A percentile compares a stretch with the other conserved stretches of the same genome.
Conservation (phyloP, 1,284 basidiomycete species). For the Apiotrichum sp. region DNA sequence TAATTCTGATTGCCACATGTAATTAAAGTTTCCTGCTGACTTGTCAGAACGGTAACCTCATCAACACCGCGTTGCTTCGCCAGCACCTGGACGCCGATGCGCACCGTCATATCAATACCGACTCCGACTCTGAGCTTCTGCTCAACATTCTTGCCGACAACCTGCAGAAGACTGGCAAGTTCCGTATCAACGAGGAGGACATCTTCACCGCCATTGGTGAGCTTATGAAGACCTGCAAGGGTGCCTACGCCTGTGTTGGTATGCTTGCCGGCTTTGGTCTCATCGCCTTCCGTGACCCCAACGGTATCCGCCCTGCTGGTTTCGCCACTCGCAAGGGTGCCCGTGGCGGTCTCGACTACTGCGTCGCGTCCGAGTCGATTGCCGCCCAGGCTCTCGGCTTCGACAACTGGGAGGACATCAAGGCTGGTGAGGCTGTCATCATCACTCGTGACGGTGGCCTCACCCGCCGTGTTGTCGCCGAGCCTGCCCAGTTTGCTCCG, state of each 20-base stretch:
- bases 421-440: slow-evolving; percentile 89
- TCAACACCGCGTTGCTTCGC: slow-evolving; percentile 81
- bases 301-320: slow-evolving; percentile 90
- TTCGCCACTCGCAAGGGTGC: slow-evolving; percentile 58
- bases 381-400: slow-evolving; percentile 93
- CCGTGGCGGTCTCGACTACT: slow-evolving; percentile 65
- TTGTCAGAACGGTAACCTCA: slow-evolving; percentile 90
- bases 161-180: slow-evolving; percentile 96
- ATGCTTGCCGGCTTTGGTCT: slow-evolving; percentile 99
- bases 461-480: slow-evolving; percentile 64
- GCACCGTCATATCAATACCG: slow-evolving; percentile 98
- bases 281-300: slow-evolving; percentile 98
- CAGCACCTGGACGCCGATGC: slow-evolving; percentile 93
- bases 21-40: background rate
- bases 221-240: slow-evolving; percentile 80
- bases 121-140: slow-evolving; percentile 93
- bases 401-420: slow-evolving; percentile 85
- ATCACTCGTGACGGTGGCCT: slow-evolving; percentile 70
- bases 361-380: slow-evolving; percentile 92
- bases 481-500: slow-evolving; percentile 75
- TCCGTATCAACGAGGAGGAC: slow-evolving; percentile 98
- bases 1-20: too few relatives aligned
- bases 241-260: slow-evolving; percentile 93
- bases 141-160: slow-evolving; percentile 98
- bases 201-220: slow-evolving; percentile 91